Percentiles rank a stretch among this genome's conserved stretches.
Conservation (phyloP, 2,329 filamentous ascomycete species). For the Colletotrichum lentis region DNA sequence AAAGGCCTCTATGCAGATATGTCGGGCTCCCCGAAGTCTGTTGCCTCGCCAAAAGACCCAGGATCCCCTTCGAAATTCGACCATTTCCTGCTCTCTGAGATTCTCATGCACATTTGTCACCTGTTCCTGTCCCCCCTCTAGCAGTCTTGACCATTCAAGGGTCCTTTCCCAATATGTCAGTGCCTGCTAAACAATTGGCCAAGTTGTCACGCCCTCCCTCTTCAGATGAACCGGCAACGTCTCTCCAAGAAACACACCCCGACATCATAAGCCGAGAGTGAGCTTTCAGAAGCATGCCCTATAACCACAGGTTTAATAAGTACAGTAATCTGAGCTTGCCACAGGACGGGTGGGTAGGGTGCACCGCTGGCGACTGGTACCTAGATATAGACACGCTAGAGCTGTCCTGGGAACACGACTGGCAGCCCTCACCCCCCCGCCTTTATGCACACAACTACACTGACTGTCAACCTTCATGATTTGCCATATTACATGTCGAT, state of each 20-base stretch:
- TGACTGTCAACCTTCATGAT: no score
- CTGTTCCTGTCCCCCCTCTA: background rate
- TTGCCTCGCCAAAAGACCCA: background rate
- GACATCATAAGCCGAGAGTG: slow-evolving; percentile 16
- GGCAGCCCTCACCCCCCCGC: slow-evolving; percentile 28
- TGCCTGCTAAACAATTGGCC: slow-evolving; percentile 29
- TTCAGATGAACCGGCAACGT: slow-evolving; percentile 28
- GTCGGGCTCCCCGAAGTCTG: slow-evolving; percentile 32
- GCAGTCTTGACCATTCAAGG: slow-evolving; percentile 3
- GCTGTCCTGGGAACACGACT: slow-evolving; percentile 13
- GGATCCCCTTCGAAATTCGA: background rate
- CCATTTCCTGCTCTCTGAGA: background rate
- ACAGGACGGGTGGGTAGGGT: no score
- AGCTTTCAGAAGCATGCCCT: slow-evolving; percentile 1
- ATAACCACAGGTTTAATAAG: background rate
- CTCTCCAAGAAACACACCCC: background rate
- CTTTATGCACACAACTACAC: slow-evolving; percentile 13
- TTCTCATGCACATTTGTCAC: slow-evolving; percentile 13
- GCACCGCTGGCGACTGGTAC: no score
- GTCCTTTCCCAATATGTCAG: slow-evolving; percentile 25
- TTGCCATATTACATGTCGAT: no score
- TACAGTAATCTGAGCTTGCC: slow-evolving; percentile 15
- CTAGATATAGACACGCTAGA: background rate
- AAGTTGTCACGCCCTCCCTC: background rate
- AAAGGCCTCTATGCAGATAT: slow-evolving; percentile 22